These are phyloP conservation scores for Russula brevipes DNA, from an alignment of 768 basidiomycete genomes.

Conservation along the genomic window DNA sequence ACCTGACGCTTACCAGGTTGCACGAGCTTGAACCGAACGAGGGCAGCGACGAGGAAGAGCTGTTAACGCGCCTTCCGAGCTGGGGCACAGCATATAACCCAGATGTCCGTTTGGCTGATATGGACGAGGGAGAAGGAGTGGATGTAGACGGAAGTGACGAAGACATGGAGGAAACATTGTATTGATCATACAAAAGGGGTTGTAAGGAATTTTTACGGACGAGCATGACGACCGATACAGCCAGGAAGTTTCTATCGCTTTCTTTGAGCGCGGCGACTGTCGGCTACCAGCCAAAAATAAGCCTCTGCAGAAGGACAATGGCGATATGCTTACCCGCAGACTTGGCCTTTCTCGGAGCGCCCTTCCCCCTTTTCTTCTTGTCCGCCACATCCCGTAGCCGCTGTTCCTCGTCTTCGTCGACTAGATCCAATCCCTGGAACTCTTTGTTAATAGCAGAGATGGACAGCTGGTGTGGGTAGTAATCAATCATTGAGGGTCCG, in stretches of 20 bases:
- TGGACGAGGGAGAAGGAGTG: background rate
- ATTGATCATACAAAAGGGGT: background rate
- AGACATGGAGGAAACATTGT: slow-evolving; percentile 9
- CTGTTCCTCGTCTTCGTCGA: slow-evolving; percentile 63
- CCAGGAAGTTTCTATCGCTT: slow-evolving; percentile 32
- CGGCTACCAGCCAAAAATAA: slow-evolving; percentile 34
- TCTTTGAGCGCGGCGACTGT: slow-evolving; percentile 48
- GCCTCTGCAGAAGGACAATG: background rate
- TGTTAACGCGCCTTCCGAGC: slow-evolving; percentile 6
- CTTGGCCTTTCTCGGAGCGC: slow-evolving; percentile 77
- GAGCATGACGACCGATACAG: background rate
- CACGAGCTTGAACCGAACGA: slow-evolving; percentile 31
- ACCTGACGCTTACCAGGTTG: slow-evolving; percentile 54
- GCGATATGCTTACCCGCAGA: slow-evolving; percentile 46
- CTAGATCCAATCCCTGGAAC: slow-evolving; percentile 37
- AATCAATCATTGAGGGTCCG: slow-evolving; percentile 80
- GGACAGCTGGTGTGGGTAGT: slow-evolving; percentile 66
- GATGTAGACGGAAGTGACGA: slow-evolving; percentile 1
- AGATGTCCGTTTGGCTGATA: background rate
- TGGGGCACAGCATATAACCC: background rate
- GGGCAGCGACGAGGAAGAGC: slow-evolving; percentile 11
- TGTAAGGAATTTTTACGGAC: background rate
- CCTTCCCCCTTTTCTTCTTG: slow-evolving; percentile 72
- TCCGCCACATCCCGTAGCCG: slow-evolving; percentile 63
- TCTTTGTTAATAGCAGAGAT: slow-evolving; percentile 45